Base-by-base conservation (phyloP, 148 eudicot genomes). In the Rhododendron williamsianum region DNA sequence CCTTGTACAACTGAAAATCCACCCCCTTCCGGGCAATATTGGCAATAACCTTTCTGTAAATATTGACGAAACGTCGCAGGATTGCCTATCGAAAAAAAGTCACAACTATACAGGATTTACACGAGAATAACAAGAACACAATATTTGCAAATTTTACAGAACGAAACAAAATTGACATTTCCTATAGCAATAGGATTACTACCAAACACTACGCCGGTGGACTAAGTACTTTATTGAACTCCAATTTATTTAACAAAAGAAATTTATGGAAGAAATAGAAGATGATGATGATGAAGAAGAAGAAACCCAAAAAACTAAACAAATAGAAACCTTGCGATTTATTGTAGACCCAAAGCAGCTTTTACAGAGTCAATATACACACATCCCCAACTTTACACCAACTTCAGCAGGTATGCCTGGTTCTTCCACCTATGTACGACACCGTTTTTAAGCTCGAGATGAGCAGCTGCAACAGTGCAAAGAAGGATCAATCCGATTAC, bases 391-490 rank as follows among this genome's bases (percentile, higher is more conserved):
- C 78, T 67, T 48, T 48, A 83, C 79, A 71, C 30, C 18, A 8
- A 72, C 63, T 67, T 48, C 33, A 83, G 46, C 78, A 30, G 76
- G 78, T 83, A 69, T 27, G 48, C 27, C 65, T 48, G 82, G 45
- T 52, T 54, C 46, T 13, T 48, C 56, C 73, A 45, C 72, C n/a
- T 16, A 25, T 83, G 46, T 27, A 67, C 56, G 19, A n/a, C 35
- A 9, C 27, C 8, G 1, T 23, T 18, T 69, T 41, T 52, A 65
- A 83, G 78, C 69, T 46, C 49, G 36, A 45, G 48, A 67, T 27
- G 76, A 65, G 84, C 84, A 69, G 13, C 84, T 83, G 85, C 54
- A 4, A 71, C 51, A 43, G 71, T 25, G 60, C 60, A 69, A 69
- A 69, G 60, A 69, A 13, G 21, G 12, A 45, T 67, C 58, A 67